Conservation (phyloP, 2,329 filamentous ascomycete genomes). For the Shiraia bambusicola region DNA sequence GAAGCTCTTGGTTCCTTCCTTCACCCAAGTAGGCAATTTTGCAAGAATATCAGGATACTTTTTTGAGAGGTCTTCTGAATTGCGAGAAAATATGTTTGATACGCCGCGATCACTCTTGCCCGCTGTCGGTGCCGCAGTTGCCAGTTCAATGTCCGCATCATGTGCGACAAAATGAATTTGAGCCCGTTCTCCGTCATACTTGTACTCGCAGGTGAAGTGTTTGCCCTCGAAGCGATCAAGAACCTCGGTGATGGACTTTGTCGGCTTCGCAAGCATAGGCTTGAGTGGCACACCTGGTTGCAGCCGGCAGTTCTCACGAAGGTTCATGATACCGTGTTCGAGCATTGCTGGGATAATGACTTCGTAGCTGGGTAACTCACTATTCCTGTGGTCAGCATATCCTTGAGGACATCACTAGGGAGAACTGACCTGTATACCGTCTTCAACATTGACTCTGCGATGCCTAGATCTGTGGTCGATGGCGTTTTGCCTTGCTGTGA, state of each 20-base stretch:
- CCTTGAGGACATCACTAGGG: neutral
- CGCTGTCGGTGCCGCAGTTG: constrained; percentile 57
- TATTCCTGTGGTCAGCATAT: constrained; percentile 48
- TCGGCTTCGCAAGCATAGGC: constrained; percentile 97
- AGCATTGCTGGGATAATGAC: constrained; percentile 90
- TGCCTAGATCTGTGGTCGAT: constrained; percentile 73
- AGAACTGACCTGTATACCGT: constrained; percentile 74
- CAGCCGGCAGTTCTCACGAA: constrained; percentile 84
- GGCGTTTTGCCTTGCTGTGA: constrained; percentile 69
- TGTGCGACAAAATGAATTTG: constrained; percentile 96
- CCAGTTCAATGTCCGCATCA: constrained; percentile 69
- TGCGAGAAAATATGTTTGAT: constrained; percentile 92
- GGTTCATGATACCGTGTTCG: constrained; percentile 78
- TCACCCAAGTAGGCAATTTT: constrained; percentile 87
- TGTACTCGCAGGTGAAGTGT: constrained; percentile 97
- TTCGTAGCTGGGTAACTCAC: constrained; percentile 92
- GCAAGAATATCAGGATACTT: constrained; percentile 96
- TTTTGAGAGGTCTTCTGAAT: constrained; percentile 94
- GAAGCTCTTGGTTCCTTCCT: constrained; percentile 86
- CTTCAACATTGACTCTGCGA: constrained; percentile 85
- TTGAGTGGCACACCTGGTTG: constrained; percentile 93
- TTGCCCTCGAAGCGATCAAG: constrained; percentile 94
- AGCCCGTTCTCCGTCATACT: constrained; percentile 97
- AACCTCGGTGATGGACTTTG: constrained; percentile 96
- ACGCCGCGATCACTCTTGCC: constrained; percentile 72